Evolutionary conservation across 2,329 filamentous ascomycete species (phyloP).

Genomic region (Ophiocordyceps robertsii): DNA sequence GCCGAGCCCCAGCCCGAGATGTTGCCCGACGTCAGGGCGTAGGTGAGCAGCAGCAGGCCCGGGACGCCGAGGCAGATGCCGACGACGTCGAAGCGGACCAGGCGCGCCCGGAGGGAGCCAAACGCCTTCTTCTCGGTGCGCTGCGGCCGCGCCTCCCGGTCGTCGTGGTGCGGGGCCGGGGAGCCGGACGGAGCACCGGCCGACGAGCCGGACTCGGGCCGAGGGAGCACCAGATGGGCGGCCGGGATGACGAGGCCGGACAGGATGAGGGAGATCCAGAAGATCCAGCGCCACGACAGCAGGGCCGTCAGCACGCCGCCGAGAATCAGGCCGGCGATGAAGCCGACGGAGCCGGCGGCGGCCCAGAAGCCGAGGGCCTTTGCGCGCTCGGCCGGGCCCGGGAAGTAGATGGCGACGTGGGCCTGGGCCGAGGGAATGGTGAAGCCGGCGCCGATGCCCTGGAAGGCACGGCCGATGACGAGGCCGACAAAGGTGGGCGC

Average conservation of each 20-base stretch:
- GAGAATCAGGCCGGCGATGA: not conserved
- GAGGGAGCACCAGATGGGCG: not conserved
- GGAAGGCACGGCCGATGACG: constrained; percentile 1
- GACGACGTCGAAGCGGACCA: constrained; percentile 1
- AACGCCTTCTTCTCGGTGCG: not conserved
- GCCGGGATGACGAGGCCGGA: not conserved
- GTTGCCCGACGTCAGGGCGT: not conserved
- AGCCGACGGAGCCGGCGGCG: constrained; percentile 1
- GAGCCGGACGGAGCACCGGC: too few relatives aligned
- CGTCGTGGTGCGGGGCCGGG: not conserved
- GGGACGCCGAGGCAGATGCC: not conserved
- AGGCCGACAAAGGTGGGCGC: not conserved
- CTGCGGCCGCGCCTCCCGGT: not conserved
- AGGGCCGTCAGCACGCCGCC: constrained; percentile 1
- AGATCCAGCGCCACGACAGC: constrained; percentile 1
- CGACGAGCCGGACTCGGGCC: not conserved
- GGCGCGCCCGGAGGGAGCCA: not conserved
- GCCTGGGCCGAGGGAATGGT: constrained; percentile 1
- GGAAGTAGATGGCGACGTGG: constrained; percentile 1
- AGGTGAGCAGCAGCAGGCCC: not conserved
- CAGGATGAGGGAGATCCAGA: not conserved
- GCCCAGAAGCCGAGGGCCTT: not conserved
- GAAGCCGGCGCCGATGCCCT: constrained; percentile 1
- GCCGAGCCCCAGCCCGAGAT: not conserved
- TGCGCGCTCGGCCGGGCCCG: not conserved